Base-by-base conservation (phyloP, 2,329 filamentous ascomycete genomes). In the Xylaria sp. region DNA sequence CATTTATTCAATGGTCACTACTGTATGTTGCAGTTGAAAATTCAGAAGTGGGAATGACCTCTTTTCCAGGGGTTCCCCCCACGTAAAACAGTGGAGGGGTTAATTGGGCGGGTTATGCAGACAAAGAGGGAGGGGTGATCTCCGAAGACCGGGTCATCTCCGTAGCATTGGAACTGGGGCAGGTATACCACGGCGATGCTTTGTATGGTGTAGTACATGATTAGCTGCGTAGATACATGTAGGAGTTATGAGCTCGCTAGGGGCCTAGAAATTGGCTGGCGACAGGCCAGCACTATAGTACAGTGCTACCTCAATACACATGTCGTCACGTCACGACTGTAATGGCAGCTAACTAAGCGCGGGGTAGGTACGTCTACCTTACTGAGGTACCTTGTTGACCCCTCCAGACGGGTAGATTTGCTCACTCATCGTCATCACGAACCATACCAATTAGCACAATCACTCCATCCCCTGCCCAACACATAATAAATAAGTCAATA, bases 381-480 rank as follows among this genome's bases (percentile, higher is more conserved):
- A 36, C 23, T 51, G 57, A 48, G 25, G 28, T 25, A 54, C 52
- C 51, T 33, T 33, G 41, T 28, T n/a, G 13, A 31, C 54, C 49
- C 41, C 31, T 23, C 43, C 62, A 46, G 15, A 46, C 41, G 49
- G 46, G 15, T 20, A 6, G 31, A 9, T 23, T n/a, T 43, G 49
- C 56, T 65, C 56, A 61, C 62, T 64, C 56, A 60, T 68, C 66
- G 41, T 56, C 61, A 64, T 56, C 60, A 57, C 61, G 49, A 65
- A 39, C 46, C 33, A 31, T n/a, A 8, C 18, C 20, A 36, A 36
- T 36, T 36, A 7, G 33, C 33, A 36, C 33, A 36, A 36, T 36
- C 33, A 9, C 15, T 25, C 28, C 25, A 36, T 28, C 23, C 49
- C 41, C 66, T 56, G 57, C 55, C 41, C 46, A 9, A 8, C 20